Evolutionary conservation across 2,329 filamentous ascomycete genomes (phyloP).

Genomic region (Neurospora crassa): DNA sequence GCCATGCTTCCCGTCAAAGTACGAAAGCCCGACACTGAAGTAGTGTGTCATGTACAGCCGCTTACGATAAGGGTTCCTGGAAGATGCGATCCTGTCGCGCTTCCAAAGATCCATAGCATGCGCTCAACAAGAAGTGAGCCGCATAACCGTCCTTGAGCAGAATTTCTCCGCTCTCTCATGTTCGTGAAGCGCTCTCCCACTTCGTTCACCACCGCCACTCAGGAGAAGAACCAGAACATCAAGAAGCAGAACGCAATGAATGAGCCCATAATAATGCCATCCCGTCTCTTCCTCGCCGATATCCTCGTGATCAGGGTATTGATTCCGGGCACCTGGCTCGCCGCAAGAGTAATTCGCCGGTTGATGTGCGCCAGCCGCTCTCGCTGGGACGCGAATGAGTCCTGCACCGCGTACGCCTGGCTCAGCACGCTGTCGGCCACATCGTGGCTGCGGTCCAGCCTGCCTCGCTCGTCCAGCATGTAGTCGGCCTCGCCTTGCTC

Average conservation of each 20-base stretch:
- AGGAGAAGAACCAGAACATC: slow-evolving; percentile 72
- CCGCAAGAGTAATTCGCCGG: slow-evolving; percentile 77
- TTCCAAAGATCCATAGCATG: not conserved
- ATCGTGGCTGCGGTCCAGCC: slow-evolving; percentile 81
- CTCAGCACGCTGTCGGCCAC: slow-evolving; percentile 85
- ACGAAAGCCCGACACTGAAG: not conserved
- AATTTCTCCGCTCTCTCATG: not conserved
- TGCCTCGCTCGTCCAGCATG: slow-evolving; percentile 82
- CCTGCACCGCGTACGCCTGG: slow-evolving; percentile 94
- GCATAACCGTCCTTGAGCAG: not conserved
- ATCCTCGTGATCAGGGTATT: slow-evolving; percentile 89
- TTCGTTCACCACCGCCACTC: not conserved
- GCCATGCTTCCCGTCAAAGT: slow-evolving; percentile 1
- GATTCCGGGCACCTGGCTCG: slow-evolving; percentile 84
- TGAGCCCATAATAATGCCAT: slow-evolving; percentile 83
- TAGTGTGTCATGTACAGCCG: not conserved
- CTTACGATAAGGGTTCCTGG: not conserved
- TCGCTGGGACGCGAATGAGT: slow-evolving; percentile 78
- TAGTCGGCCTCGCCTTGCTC: slow-evolving; percentile 85
- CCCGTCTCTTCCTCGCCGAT: slow-evolving; percentile 86
- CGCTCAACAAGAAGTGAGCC: not conserved
- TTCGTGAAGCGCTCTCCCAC: not conserved
- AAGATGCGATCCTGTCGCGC: not conserved
- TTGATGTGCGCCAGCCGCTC: slow-evolving; percentile 87
- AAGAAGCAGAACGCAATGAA: slow-evolving; percentile 93